Percentiles rank a stretch among this genome's conserved stretches.
Evolutionary conservation across 805 yeast genomes (phyloP).

Genomic region (Wickerhamomyces chaumierensis): DNA sequence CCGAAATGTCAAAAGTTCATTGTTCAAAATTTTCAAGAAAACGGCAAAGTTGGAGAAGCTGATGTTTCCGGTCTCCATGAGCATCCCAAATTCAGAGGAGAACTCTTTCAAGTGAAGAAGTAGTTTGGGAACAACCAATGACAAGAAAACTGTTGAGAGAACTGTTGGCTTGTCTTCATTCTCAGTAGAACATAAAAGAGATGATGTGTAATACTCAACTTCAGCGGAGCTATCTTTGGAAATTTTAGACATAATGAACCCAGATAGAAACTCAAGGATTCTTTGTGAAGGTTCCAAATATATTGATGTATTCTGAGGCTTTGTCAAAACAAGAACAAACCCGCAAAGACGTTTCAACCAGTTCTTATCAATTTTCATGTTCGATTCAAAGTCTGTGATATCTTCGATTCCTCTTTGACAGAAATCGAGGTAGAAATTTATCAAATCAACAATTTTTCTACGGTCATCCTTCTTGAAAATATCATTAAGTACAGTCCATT

Average conservation of each 20-base stretch:
- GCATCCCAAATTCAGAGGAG: slow-evolving; percentile 15
- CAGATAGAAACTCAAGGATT: slow-evolving; percentile 23
- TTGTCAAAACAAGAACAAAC: slow-evolving; percentile 19
- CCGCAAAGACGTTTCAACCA: slow-evolving; percentile 17
- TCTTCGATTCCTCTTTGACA: slow-evolving; percentile 16
- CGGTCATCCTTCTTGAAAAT: slow-evolving; percentile 25
- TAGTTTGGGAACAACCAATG: slow-evolving; percentile 20
- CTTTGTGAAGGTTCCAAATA: slow-evolving; percentile 21
- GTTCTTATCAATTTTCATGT: slow-evolving; percentile 21
- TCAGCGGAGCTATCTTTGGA: slow-evolving; percentile 13
- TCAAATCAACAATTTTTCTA: slow-evolving; percentile 18
- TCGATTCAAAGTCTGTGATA: slow-evolving; percentile 15
- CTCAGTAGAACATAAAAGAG: slow-evolving; percentile 8
- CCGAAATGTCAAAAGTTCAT: slow-evolving; percentile 13
- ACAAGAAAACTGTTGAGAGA: slow-evolving; percentile 8
- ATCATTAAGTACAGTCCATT: slow-evolving; percentile 26
- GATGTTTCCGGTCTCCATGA: slow-evolving; percentile 11
- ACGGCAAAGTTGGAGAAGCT: slow-evolving; percentile 13
- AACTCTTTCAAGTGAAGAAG: slow-evolving; percentile 19
- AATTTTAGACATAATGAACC: slow-evolving; percentile 24
- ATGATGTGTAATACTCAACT: slow-evolving; percentile 11
- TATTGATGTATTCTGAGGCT: slow-evolving; percentile 21
- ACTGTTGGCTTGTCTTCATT: slow-evolving; percentile 7
- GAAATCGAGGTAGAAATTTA: slow-evolving; percentile 16
- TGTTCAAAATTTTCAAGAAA: slow-evolving; percentile 10